phyloP scores from a whole-genome alignment of 1,284 basidiomycete species.

The Sparassis latifolia region DNA sequence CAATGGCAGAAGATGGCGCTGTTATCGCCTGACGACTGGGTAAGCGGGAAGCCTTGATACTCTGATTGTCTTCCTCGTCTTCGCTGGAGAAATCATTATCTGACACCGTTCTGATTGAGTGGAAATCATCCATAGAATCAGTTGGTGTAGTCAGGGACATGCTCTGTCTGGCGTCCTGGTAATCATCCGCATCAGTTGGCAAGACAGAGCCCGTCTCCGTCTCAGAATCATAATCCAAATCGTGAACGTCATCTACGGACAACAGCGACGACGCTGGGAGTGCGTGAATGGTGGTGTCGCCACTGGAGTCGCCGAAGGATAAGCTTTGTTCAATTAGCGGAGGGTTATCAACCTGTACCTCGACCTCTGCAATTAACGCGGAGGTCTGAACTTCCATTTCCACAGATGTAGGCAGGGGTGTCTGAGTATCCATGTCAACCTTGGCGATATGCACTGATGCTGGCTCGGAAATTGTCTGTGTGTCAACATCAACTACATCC shows the following conservation, averaged over 20 bases:
- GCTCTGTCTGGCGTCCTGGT: constrained; percentile 77
- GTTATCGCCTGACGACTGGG: constrained; percentile 28
- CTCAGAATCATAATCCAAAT: constrained; percentile 47
- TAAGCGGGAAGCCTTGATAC: constrained; percentile 58
- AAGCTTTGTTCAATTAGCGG: not conserved
- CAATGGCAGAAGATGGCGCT: constrained; percentile 17
- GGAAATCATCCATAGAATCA: constrained; percentile 58
- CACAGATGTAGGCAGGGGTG: constrained; percentile 4
- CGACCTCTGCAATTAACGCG: constrained; percentile 1
- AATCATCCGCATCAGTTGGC: constrained; percentile 72
- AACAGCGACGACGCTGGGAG: constrained; percentile 27
- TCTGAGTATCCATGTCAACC: constrained; percentile 29
- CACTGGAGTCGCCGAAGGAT: constrained; percentile 31
- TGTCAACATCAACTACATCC: constrained; percentile 18
- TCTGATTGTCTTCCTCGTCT: constrained; percentile 52
- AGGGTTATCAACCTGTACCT: constrained; percentile 8
- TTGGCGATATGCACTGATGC: constrained; percentile 8
- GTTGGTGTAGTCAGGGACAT: constrained; percentile 57
- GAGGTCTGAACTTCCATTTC: constrained; percentile 12
- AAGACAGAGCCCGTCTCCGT: constrained; percentile 60
- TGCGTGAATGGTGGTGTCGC: constrained; percentile 41
- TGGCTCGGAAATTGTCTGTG: constrained; percentile 23
- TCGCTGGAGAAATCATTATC: constrained; percentile 53
- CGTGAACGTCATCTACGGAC: constrained; percentile 33
- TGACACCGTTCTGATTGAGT: constrained; percentile 66